Conservation (phyloP, 495 filamentous ascomycete genomes). For the Clohesyomyces aquaticus region DNA sequence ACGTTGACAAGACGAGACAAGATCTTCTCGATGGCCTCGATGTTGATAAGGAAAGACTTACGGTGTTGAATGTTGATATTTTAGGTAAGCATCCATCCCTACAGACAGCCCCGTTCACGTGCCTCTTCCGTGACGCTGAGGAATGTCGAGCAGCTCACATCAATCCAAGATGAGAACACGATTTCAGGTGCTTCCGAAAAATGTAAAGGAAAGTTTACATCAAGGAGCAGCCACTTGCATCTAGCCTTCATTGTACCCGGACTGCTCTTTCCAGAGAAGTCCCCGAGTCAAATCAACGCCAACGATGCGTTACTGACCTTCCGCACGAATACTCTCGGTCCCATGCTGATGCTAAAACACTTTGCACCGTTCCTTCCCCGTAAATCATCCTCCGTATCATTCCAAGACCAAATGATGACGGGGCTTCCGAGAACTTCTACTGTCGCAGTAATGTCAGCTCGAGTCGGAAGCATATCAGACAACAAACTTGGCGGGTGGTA, state of each 20-base stretch:
- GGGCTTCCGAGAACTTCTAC: slow-evolving; percentile 47
- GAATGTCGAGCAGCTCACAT: no score
- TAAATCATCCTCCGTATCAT: slow-evolving; percentile 27
- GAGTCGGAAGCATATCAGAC: slow-evolving; percentile 74
- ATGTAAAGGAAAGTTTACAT: slow-evolving; percentile 54
- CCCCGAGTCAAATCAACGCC: slow-evolving; percentile 63
- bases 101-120: not conserved
- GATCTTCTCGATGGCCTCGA: slow-evolving; percentile 58
- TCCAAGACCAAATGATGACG: not conserved
- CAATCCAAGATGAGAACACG: slow-evolving; percentile 52
- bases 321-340: slow-evolving; percentile 71
- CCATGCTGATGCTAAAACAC: slow-evolving; percentile 74
- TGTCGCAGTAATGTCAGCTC: slow-evolving; percentile 72
- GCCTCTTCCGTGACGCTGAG: not conserved
- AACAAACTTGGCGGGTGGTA: slow-evolving; percentile 52
- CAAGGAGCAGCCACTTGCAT: slow-evolving; percentile 58
- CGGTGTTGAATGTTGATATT: slow-evolving; percentile 63
- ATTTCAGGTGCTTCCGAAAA: slow-evolving; percentile 51
- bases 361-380: slow-evolving; percentile 68
- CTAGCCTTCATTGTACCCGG: slow-evolving; percentile 74
- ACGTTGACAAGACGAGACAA: slow-evolving; percentile 56
- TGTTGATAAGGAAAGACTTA: slow-evolving; percentile 54
- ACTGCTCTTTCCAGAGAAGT: slow-evolving; percentile 74
- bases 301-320: slow-evolving; percentile 63
- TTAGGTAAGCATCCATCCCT: slow-evolving; percentile 50